Evolutionary conservation across 2,329 filamentous ascomycete genomes (phyloP), one percentile per base, ranked within the genome.

Genomic region (Geosmithia flava): DNA sequence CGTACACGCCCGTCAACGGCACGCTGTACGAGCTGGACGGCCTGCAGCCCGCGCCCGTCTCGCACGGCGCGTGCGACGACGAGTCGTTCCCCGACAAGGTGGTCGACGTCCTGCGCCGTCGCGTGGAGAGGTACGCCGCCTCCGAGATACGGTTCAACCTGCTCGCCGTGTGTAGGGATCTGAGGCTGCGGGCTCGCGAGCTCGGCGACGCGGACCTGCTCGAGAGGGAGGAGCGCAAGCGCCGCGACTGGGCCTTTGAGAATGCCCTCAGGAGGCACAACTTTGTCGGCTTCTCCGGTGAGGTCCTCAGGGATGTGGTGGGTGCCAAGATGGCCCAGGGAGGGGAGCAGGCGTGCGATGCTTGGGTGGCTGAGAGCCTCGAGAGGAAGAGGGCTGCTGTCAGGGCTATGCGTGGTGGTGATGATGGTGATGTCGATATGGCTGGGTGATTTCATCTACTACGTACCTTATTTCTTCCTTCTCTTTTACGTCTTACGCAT

Each of bases 131-230:
- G 49, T 97, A 98, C 65, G 89, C 89, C 16, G 71, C 80, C 17
- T 77, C 81, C 1, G 93, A 98, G 73, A 96, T 97, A 53, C 78
- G 89, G 43, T 98, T 98, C 72, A 98, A 98, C 65, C 74, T 98
- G 48, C 78, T 98, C 62, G 93, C 91, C 43, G 90, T 95, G 76
- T 87, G 91, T 56, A 75, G 83, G 53, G 93, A 98, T 68, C 70
- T 90, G 61, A 76, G 93, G 42, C 71, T 85, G 44, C 74, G 80
- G 45, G 91, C 91, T 30, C 73, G 76, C 49, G 87, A 94, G 63
- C 79, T 93, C 53, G 90, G 90, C 44, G 93, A 98, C 66, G 62
- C 68, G 42, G 90, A 95, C 60, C 71, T 81, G 64, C 66, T 97
- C 55, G 80, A 80, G 54, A 73, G 83, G 48, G 90, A 97, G 73